Evolutionary conservation across 768 basidiomycete genomes (phyloP).

Genomic region (Collybia sp.): DNA sequence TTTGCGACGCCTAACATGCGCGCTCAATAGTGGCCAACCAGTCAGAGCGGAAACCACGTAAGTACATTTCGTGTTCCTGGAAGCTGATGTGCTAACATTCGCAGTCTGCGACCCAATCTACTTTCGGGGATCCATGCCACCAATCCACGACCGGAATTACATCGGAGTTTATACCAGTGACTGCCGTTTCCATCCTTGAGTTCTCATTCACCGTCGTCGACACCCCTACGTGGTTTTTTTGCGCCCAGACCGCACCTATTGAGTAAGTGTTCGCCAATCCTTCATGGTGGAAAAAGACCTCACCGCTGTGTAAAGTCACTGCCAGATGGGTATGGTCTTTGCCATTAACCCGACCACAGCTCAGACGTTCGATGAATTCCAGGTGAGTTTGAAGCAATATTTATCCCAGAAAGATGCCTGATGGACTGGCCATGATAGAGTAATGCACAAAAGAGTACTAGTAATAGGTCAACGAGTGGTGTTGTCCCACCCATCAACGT

Average conservation of each 20-base stretch:
- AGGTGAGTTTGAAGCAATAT: neutral
- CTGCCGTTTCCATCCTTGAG: conserved; percentile 24
- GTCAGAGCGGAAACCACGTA: conserved; percentile 41
- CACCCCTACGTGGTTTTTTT: conserved; percentile 62
- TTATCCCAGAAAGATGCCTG: neutral
- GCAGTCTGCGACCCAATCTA: conserved; percentile 57
- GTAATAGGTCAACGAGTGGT: conserved; percentile 6
- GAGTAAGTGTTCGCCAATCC: neutral
- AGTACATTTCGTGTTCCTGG: conserved; percentile 8
- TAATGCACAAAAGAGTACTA: conserved; percentile 2
- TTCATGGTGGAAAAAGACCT: neutral
- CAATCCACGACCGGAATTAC: conserved; percentile 34
- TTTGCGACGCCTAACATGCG: neutral
- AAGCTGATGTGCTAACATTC: neutral
- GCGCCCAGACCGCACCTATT: conserved; percentile 33
- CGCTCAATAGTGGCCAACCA: conserved; percentile 7
- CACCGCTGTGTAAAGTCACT: neutral
- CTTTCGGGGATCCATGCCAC: conserved; percentile 50
- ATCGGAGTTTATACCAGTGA: conserved; percentile 46
- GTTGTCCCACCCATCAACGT: no score
- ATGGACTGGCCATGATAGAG: conserved; percentile 1
- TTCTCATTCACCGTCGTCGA: conserved; percentile 43
- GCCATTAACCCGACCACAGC: neutral
- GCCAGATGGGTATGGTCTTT: no score
- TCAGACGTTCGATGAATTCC: neutral